Base-by-base conservation (phyloP, 75 land plant species). In the Selaginella moellendorffii region DNA sequence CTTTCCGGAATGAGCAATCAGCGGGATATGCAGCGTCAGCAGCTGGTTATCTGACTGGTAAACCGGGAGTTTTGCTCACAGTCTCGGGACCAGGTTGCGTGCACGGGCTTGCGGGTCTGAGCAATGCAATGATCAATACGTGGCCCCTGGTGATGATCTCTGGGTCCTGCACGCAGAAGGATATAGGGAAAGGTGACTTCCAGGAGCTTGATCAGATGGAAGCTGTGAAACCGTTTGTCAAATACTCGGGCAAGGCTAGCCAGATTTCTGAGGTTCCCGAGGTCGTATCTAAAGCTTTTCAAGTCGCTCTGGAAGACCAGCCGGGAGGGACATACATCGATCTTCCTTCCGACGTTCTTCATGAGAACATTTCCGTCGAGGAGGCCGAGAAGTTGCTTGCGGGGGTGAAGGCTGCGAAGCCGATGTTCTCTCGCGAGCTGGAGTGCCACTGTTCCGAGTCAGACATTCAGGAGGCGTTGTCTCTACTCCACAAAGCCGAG, bases 301-400 rank as follows among this genome's bases (percentile, higher is more conserved):
- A 60, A 5, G 54, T 42, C 29, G 68, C 85, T 0, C 73, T 77
- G 0, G 29, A 74, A 8, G 87, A 86, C 0, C 72, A 85, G 1
- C 96, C 97, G 20, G 97, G 96, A 0, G 95, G 86, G 1, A 73
- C 79, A 22, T 92, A 88, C 54, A 61, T 92, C 19, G 97, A 92
- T 61, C 52, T 92, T 2, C 96, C 97, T 0, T 21, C 97, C 1
- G 96, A 92, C 63, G 90, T 92, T 8, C 74, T 92, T 2, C 97
- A 88, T 54, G 87, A 92, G 65, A 76, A 67, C 0, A 61, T 92
- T 1, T 28, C 70, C 0, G 68, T 73, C 29, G 71, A 69, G 8
- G 87, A 88, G 54, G 97, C 90, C 1, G 77, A 71, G 31, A 65
- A 22, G 27, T 31, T 92, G 1, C 58, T 92, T 2, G 63, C 54